phyloP scores from a whole-genome alignment of 2,329 filamentous ascomycete species.

The Shiraia bambusicola region DNA sequence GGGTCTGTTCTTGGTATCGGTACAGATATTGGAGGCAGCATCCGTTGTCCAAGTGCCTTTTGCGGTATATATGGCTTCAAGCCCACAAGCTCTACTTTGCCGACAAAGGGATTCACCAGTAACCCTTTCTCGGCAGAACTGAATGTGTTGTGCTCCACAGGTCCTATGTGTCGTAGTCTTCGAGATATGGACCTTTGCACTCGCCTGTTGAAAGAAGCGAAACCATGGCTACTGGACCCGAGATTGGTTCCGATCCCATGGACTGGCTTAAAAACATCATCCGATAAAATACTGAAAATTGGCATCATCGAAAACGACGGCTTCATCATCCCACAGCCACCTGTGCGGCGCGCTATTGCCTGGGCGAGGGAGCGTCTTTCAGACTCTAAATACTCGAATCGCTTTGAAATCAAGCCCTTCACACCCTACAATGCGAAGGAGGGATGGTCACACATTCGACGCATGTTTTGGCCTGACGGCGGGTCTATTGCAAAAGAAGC shows the following conservation, averaged over 20 bases:
- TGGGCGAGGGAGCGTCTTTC: conserved; percentile 35
- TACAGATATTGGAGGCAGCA: conserved; percentile 28
- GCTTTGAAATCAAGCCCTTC: conserved; percentile 43
- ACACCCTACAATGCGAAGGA: conserved; percentile 33
- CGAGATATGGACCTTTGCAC: conserved; percentile 22
- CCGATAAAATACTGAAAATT: conserved; percentile 40
- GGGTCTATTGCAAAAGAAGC: conserved; percentile 34
- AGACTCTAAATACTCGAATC: background rate
- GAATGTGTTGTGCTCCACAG: conserved; percentile 15
- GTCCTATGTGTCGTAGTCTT: conserved; percentile 19
- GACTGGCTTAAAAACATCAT: conserved; percentile 16
- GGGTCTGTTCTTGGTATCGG: conserved; percentile 25
- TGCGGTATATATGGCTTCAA: conserved; percentile 34
- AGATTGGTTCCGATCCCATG: conserved; percentile 21
- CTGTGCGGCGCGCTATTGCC: conserved; percentile 38
- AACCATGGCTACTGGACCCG: conserved; percentile 19
- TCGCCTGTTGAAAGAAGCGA: conserved; percentile 7
- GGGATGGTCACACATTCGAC: conserved; percentile 36
- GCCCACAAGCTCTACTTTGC: conserved; percentile 21
- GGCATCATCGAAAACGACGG: conserved; percentile 49
- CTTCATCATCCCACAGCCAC: conserved; percentile 43
- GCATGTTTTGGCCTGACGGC: conserved; percentile 53
- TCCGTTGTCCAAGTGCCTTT: conserved; percentile 23
- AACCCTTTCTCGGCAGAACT: conserved; percentile 16
- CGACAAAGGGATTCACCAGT: conserved; percentile 11